phyloP scores from a whole-genome alignment of 306 rosid genomes.

The Trifolium pratense region DNA sequence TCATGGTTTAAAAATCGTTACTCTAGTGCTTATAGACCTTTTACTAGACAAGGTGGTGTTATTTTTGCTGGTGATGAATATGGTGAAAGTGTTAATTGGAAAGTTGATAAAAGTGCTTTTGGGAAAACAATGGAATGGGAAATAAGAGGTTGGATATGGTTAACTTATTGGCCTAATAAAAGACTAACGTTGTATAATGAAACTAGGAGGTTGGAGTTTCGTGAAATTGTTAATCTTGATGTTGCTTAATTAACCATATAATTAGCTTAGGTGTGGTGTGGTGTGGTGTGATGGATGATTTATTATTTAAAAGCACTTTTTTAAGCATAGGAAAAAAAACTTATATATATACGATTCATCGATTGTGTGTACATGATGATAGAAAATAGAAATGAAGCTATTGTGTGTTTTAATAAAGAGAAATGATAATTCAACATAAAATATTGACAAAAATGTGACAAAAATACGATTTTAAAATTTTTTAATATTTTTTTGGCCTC shows the following conservation, averaged over 20 bases:
- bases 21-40: slow-evolving; percentile 77
- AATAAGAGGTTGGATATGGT: slow-evolving; percentile 86
- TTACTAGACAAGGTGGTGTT: slow-evolving; percentile 87
- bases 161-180: slow-evolving; percentile 94
- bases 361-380: no score
- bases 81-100: slow-evolving; percentile 79
- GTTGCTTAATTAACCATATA: slow-evolving; percentile 52
- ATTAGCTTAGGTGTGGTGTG: background rate
- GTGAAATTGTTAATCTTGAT: slow-evolving; percentile 59
- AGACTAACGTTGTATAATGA: slow-evolving; percentile 61
- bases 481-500: no score
- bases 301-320: background rate
- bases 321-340: no score
- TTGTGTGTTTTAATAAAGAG: no score
- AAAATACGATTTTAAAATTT: no score
- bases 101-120: slow-evolving; percentile 63
- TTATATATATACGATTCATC: no score
- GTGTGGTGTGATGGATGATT: background rate
- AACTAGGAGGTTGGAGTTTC: slow-evolving; percentile 85
- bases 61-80: slow-evolving; percentile 88
- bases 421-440: no score
- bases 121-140: slow-evolving; percentile 92
- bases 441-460: no score
- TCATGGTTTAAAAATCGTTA: slow-evolving; percentile 84
- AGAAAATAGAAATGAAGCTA: no score